phyloP scores from a whole-genome alignment of 2,329 filamentous ascomycete species.

The Stemphylium beticola region DNA sequence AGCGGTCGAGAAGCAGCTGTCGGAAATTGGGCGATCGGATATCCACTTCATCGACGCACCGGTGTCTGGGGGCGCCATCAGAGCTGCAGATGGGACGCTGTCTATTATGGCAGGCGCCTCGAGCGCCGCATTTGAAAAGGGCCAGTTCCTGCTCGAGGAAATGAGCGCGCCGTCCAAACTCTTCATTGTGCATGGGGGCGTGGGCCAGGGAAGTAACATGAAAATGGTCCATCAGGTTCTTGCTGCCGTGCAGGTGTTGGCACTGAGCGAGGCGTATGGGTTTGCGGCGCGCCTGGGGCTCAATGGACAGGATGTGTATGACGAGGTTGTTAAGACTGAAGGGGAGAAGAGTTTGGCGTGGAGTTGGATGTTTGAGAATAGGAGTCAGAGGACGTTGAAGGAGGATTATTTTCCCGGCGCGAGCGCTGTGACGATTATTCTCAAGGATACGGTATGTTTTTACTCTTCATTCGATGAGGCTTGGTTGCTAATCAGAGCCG shows the following conservation, averaged over 20 bases:
- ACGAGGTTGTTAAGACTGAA: conserved; percentile 50
- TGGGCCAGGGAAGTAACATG: conserved; percentile 62
- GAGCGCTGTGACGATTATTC: conserved; percentile 55
- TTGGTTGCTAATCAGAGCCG: conserved; percentile 3
- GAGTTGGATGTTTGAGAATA: conserved; percentile 64
- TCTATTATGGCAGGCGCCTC: conserved; percentile 76
- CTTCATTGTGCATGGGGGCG: conserved; percentile 59
- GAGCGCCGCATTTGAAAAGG: conserved; percentile 63
- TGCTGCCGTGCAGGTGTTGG: conserved; percentile 64
- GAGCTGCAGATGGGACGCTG: conserved; percentile 73
- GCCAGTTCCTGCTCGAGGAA: conserved; percentile 64
- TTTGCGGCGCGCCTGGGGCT: conserved; percentile 61
- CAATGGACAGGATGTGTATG: conserved; percentile 57
- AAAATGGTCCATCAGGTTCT: conserved; percentile 66
- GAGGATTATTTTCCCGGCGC: conserved; percentile 57
- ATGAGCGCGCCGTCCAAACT: conserved; percentile 68
- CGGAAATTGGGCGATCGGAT: conserved; percentile 63
- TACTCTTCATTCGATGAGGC: no score
- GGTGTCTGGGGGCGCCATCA: conserved; percentile 72
- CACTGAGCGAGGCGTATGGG: conserved; percentile 63
- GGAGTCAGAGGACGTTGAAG: conserved; percentile 60
- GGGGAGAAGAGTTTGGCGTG: conserved; percentile 46
- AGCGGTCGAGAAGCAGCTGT: conserved; percentile 64
- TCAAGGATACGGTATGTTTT: conserved; percentile 52
- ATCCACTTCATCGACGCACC: conserved; percentile 73